These are phyloP conservation scores for Calvatia gigantea DNA, from an alignment of 768 basidiomycete genomes.

Conservation along the genomic window DNA sequence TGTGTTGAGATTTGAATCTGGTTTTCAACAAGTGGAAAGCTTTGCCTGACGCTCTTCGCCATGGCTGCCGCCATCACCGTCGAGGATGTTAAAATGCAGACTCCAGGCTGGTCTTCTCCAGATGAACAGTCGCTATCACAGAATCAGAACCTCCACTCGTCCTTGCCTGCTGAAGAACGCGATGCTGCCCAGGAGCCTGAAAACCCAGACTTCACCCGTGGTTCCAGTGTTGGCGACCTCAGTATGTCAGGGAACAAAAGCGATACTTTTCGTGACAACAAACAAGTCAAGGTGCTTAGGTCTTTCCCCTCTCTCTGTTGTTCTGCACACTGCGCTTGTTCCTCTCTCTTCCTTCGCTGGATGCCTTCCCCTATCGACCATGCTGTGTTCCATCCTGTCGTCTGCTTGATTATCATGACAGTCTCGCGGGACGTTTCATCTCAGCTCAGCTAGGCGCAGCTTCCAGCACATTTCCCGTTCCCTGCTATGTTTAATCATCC, in stretches of 20 bases:
- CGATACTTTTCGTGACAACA: slow-evolving; percentile 57
- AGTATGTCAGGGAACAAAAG: slow-evolving; percentile 38
- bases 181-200: slow-evolving; percentile 42
- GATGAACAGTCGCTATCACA: slow-evolving; percentile 45
- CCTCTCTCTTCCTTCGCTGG: slow-evolving; percentile 22
- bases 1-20: not conserved
- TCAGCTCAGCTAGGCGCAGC: slow-evolving; percentile 10
- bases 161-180: slow-evolving; percentile 47
- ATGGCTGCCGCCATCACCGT: slow-evolving; percentile 30
- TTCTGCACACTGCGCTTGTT: slow-evolving; percentile 28
- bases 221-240: slow-evolving; percentile 44
- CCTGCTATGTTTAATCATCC: slow-evolving; percentile 42
- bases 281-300: slow-evolving; percentile 88
- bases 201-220: slow-evolving; percentile 49
- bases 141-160: no score
- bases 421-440: slow-evolving; percentile 19
- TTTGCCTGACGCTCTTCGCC: slow-evolving; percentile 13
- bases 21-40: not conserved
- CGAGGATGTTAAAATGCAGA: slow-evolving; percentile 30
- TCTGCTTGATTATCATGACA: no score
- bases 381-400: slow-evolving; percentile 17
- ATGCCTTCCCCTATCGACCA: slow-evolving; percentile 16
- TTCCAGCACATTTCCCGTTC: slow-evolving; percentile 3
- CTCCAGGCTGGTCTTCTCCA: slow-evolving; percentile 49
- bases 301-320: slow-evolving; percentile 32